Evolutionary conservation across 192 early-diverging fungal species (phyloP), one percentile per base, ranked within the genome.

Genomic region (Rhizophagus prolifer): DNA sequence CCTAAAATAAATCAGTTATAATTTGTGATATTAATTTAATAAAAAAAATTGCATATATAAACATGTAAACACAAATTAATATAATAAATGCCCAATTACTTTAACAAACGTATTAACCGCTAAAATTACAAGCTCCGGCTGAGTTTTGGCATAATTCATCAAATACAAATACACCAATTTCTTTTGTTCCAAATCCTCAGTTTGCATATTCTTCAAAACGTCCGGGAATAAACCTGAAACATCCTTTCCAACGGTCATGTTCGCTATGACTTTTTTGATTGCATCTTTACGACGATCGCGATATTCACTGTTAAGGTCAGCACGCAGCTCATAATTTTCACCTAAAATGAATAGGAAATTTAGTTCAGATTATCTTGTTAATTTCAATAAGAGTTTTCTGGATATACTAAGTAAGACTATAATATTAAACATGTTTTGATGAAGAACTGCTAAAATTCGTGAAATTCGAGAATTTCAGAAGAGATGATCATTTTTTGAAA

Each of bases 191-290:
- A 99, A 84, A 83, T 98, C 95, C 72, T 98, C 97, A 3, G 96
- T 98, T 82, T 98, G 96, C 97, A 99, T 99, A 86, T 97, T 97
- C 81, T 98, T 98, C 46, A 99, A 89, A 23, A 99, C 96, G 76
- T 99, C 97, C 0, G 96, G 93, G 71, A 99, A 99, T 28, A 99
- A 86, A 2, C 91, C 90, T 74, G 91, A 93, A 74, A 99, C 97
- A 82, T 99, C 97, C 79, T 99, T 99, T 75, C 97, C 97, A 41
- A 99, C 95, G 10, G 97, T 99, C 97, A 99, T 99, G 84, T 99
- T 99, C 59, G 97, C 97, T 81, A 99, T 98, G 61, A 99, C 97
- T 81, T 96, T 94, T 78, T 97, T 96, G 41, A 99, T 97, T 1
- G 96, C 94, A 86, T 99, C 97, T 82, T 98, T 98, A 68, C 97